Evolutionary conservation across 2,329 filamentous ascomycete species (phyloP), one percentile per base, ranked within the genome.

Genomic region (Ceratocystis papillata): DNA sequence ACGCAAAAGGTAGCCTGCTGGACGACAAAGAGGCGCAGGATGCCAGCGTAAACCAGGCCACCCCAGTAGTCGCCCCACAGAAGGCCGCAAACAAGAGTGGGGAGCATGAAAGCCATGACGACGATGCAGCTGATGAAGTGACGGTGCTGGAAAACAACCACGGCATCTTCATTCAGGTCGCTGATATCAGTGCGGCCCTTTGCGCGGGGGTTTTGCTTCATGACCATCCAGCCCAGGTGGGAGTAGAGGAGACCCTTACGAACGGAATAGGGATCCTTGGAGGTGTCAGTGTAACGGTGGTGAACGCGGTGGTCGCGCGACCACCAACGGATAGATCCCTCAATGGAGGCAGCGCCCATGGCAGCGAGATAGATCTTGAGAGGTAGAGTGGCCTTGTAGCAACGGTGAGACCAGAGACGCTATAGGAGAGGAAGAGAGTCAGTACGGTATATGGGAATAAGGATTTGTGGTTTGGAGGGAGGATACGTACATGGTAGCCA

Each of bases 1-100:
- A 95, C 89, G 73, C 90, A 95, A 83, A 95, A 95, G 70, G 90
- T 94, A 68, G 90, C 89, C 78, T 95, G 90, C 80, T 94, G 90
- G 70, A 95, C 88, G 77, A 93, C 88, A 82, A 90, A 92, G 77
- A 93, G 87, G 71, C 90, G 86, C 70, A 95, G 84, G 71, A 95
- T 90, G 73, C 89, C 90, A 68, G 81, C 89, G 73, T 95, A 95
- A 75, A 95, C 81, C 75, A 91, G 89, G 61, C 90, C 90, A 71
- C 90, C 90, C 67, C 81, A 74, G 84, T 84, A 93, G 77, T 95
- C 90, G 75, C 84, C 83, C 89, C 89, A 95, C 73, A 85, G 81
- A 44, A 94, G 79, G 70, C 90, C 89, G 72, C 87, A 85, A 69
- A 94, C 84, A 45, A 90, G 71, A 68, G 83, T 87, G 44, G 90